Evolutionary conservation across 164 flowering plant species (phyloP), one percentile per base, ranked within the genome.

Genomic region (Piper betle): DNA sequence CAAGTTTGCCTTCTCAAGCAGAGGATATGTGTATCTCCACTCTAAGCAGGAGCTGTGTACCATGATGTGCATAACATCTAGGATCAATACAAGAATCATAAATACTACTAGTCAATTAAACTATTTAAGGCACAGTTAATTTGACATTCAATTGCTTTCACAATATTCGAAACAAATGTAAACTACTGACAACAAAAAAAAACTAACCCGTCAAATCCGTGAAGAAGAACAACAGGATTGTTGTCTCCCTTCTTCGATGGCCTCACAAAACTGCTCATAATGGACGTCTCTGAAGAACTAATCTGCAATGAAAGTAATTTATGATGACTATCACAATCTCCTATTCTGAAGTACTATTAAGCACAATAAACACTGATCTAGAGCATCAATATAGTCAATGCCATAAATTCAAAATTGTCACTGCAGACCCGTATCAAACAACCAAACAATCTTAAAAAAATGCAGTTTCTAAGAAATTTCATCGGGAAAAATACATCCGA

Each of bases 1-100:
- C 55, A 87, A 39, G n/a, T 91, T 88, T 55, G 92, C 94, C 65
- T 87, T 85, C 80, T 93, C 99, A 37, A 93, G 88, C 77, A 87
- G 55, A 10, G 99, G 99, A 62, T 75, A 79, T 25, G 86, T 63
- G 65, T 71, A 85, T 74, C 99, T 90, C 99, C 99, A 93, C 73
- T 93, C 96, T 77, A 89, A 82, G 73, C 96, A 89, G 57, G 93
- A 89, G 71, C 96, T 92, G 84, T 70, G 70, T 55, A 68, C 38
- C 54, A 60, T 20, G 43, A 46, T 15, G 15, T 46, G 50, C 50
- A 46, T 46, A 46, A 46, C 50, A 9, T 46, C 11, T 46, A 46
- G 50, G 12, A 12, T 46, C 50, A 46, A 46, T 46, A 5, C 15
- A 25, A n/a, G 33, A 25, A 25, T 25, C 33, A 46, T 42, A 6